phyloP scores from a whole-genome alignment of 352 stramenopile genomes.

The Phytophthora sojae region DNA sequence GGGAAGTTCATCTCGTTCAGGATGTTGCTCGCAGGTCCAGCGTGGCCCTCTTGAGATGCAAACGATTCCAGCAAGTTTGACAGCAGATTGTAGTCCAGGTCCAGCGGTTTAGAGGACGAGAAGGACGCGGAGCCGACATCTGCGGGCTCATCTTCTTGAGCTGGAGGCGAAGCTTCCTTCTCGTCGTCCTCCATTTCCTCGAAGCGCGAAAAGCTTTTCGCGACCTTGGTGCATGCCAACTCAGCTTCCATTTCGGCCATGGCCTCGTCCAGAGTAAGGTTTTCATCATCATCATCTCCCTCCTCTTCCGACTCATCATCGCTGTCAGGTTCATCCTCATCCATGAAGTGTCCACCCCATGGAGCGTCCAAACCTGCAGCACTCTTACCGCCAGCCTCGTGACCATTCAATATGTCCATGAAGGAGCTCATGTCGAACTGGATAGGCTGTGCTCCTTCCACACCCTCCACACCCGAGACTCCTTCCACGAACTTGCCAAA shows the following conservation, averaged over 20 bases:
- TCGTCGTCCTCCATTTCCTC: conserved; percentile 29
- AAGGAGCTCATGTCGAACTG: conserved; percentile 78
- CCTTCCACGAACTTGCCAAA: conserved; percentile 79
- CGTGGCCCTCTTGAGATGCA: conserved; percentile 75
- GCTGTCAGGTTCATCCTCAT: conserved; percentile 39
- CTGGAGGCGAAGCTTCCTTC: conserved; percentile 3
- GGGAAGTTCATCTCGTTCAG: conserved; percentile 66
- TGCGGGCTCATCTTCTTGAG: conserved; percentile 12
- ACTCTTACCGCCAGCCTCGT: conserved; percentile 2
- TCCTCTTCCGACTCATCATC: conserved; percentile 43
- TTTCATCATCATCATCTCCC: conserved; percentile 34
- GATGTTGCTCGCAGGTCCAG: conserved; percentile 81
- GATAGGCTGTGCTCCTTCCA: conserved; percentile 60
- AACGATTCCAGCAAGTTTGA: conserved; percentile 86
- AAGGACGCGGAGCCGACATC: conserved; percentile 26
- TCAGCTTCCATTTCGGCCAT: conserved; percentile 87
- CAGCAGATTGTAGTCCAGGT: conserved; percentile 87
- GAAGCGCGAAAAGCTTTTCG: conserved; percentile 62
- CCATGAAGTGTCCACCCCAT: conserved; percentile 36
- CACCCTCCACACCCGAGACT: conserved; percentile 71
- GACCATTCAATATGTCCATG: conserved; percentile 66
- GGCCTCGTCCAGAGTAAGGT: conserved; percentile 53
- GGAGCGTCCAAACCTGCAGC: conserved; percentile 22
- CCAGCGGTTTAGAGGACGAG: conserved; percentile 56
- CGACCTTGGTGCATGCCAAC: conserved; percentile 57